Base-by-base conservation (phyloP, 352 stramenopile species). In the Phytophthora aleatoria region DNA sequence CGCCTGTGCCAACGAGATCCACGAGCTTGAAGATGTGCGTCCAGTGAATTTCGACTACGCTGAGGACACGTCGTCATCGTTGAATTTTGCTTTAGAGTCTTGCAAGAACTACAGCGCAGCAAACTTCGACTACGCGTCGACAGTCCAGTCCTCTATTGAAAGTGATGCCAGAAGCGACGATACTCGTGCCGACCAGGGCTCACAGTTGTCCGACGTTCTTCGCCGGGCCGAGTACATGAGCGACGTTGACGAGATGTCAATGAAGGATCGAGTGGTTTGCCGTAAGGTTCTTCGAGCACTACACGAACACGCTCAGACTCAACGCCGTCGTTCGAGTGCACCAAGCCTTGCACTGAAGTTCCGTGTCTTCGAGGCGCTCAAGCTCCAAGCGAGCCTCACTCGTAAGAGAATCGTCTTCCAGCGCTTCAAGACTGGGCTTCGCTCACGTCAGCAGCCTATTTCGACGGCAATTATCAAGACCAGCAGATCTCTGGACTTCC, bases 1-100 rank as follows among this genome's bases (percentile, higher is more conserved):
- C 7, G 83, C 85, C 28, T 92, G 83, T 58, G 79, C 78, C 11
- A 94, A 92, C 66, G 83, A 94, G 56, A 92, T 94, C 69, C 79
- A 90, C 63, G 83, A 94, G 24, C 71, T 92, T 10, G 83, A 94
- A 43, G 84, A 87, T 13, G 71, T 79, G n/a, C 77, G 81, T 54
- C 73, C 83, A 8, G 60, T 64, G 44, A 64, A 56, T 20, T 91
- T 92, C 30, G 85, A 94, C 73, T 92, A 94, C 42, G 80, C 80
- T 16, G 82, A 90, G 31, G 73, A 87, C 48, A 85, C 72, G 5
- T 16, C 57, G 45, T 74, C 62, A 7, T 64, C 57, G 9, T 42
- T 50, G 9, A 58, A 50, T 38, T 5, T 64, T n/a, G n/a, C 41
- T 3, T 56, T 58, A 2, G 31, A 45, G 36, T 48, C 50, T 33